Percentiles rank a stretch among this genome's conserved stretches.
Conservation (phyloP, 257 asterid species). For the Salvia miltiorrhiza region DNA sequence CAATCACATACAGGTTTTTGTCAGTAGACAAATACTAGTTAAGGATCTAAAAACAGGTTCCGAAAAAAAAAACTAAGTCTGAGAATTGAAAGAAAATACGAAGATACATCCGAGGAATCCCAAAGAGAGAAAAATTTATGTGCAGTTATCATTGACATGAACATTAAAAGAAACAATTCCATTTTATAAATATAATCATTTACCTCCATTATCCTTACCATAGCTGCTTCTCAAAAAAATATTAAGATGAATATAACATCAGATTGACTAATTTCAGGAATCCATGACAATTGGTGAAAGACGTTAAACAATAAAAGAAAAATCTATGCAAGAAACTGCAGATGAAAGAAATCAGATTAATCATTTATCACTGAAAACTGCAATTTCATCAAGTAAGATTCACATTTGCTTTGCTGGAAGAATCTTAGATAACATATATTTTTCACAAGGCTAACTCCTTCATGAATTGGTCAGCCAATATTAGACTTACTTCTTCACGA, state of each 20-base stretch:
- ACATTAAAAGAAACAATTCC: neutral
- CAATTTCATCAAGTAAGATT: slow-evolving; percentile 15
- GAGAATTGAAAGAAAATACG: neutral
- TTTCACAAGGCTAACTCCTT: slow-evolving; percentile 1
- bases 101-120: neutral
- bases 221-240: neutral
- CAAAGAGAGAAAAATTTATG: slow-evolving; percentile 1
- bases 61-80: neutral
- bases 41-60: neutral
- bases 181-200: neutral
- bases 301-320: neutral
- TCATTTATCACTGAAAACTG: neutral
- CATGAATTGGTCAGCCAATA: neutral
- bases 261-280: slow-evolving; percentile 5
- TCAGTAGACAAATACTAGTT: slow-evolving; percentile 15
- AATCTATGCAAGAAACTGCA: neutral
- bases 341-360: neutral
- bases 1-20: slow-evolving; percentile 17
- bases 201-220: neutral
- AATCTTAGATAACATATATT: slow-evolving; percentile 11
- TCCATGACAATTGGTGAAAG: slow-evolving; percentile 16
- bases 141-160: slow-evolving; percentile 13
- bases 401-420: neutral
- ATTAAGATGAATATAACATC: neutral
- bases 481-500: neutral